These are phyloP conservation scores for Clarireedia hainanense DNA, from an alignment of 2,329 filamentous ascomycete species.

Conservation along the genomic window DNA sequence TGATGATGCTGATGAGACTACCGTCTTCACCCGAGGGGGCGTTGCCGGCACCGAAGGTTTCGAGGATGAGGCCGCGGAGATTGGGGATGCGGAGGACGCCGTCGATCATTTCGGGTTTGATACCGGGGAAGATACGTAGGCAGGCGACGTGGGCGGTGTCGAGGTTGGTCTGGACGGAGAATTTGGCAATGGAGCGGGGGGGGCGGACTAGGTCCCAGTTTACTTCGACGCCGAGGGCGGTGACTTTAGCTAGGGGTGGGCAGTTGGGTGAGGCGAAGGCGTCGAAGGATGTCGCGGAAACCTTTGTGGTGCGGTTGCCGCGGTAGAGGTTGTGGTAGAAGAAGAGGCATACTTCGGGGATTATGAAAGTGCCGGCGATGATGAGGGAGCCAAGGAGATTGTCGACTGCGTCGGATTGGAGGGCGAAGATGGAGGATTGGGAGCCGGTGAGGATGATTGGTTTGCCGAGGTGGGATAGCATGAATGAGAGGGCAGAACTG, in stretches of 20 bases:
- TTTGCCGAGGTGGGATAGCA: slow-evolving; percentile 65
- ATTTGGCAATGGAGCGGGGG: slow-evolving; percentile 48
- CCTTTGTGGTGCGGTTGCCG: slow-evolving; percentile 61
- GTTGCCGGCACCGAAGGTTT: slow-evolving; percentile 68
- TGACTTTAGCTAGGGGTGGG: slow-evolving; percentile 53
- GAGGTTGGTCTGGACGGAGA: slow-evolving; percentile 53
- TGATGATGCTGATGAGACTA: slow-evolving; percentile 53
- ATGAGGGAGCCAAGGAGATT: slow-evolving; percentile 64
- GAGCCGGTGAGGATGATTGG: slow-evolving; percentile 60
- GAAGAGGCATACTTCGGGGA: slow-evolving; percentile 67
- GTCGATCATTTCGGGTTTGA: slow-evolving; percentile 63
- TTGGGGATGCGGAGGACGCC: slow-evolving; percentile 54
- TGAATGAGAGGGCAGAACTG: slow-evolving; percentile 63
- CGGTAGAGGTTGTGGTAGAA: slow-evolving; percentile 66
- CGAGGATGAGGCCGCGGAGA: slow-evolving; percentile 58
- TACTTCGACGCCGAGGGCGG: slow-evolving; percentile 53
- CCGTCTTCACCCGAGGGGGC: slow-evolving; percentile 55
- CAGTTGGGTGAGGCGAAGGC: slow-evolving; percentile 63
- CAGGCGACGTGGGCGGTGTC: slow-evolving; percentile 62
- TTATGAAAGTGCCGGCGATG: slow-evolving; percentile 66
- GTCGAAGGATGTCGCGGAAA: slow-evolving; percentile 59
- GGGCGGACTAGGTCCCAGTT: slow-evolving; percentile 55
- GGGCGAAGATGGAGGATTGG: slow-evolving; percentile 60
- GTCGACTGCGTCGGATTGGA: slow-evolving; percentile 65
- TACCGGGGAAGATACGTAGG: slow-evolving; percentile 63